phyloP scores from a whole-genome alignment of 352 stramenopile species.

The Pythium apleroticum region DNA sequence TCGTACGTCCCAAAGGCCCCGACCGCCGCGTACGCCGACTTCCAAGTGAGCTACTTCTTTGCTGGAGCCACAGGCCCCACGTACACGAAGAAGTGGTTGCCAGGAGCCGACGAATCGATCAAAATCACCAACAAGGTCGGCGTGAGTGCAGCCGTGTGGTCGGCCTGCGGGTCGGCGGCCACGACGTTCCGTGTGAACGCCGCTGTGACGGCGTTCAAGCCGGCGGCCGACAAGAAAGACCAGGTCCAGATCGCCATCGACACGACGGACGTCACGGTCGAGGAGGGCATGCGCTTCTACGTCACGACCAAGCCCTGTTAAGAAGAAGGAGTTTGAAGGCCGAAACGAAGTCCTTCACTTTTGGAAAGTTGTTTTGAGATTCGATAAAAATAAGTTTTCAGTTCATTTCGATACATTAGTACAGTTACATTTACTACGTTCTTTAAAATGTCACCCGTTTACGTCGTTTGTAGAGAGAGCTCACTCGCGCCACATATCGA shows the following conservation, averaged over 20 bases:
- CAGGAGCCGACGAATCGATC: constrained; percentile 21
- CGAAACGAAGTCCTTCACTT: neutral
- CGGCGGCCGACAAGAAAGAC: constrained; percentile 8
- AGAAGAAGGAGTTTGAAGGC: neutral
- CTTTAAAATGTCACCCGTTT: neutral
- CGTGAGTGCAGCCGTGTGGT: constrained; percentile 30
- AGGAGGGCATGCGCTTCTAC: constrained; percentile 31
- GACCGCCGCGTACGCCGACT: constrained; percentile 20
- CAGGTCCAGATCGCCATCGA: constrained; percentile 33
- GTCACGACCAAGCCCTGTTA: constrained; percentile 18
- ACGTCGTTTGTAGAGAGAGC: neutral
- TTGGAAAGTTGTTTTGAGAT: neutral
- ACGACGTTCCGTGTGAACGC: constrained; percentile 38
- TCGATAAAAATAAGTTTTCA: neutral
- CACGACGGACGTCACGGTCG: constrained; percentile 30
- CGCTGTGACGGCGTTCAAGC: constrained; percentile 28
- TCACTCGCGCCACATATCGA: constrained; percentile 57
- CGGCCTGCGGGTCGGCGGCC: constrained; percentile 20
- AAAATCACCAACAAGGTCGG: constrained; percentile 27
- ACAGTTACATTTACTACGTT: neutral
- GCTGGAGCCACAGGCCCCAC: constrained; percentile 21
- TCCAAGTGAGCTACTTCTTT: constrained; percentile 35
- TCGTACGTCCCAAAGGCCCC: constrained; percentile 26
- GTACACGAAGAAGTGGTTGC: constrained; percentile 19
- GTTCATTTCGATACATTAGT: neutral